phyloP scores from a whole-genome alignment of 1,284 basidiomycete genomes.

The Malassezia equina region DNA sequence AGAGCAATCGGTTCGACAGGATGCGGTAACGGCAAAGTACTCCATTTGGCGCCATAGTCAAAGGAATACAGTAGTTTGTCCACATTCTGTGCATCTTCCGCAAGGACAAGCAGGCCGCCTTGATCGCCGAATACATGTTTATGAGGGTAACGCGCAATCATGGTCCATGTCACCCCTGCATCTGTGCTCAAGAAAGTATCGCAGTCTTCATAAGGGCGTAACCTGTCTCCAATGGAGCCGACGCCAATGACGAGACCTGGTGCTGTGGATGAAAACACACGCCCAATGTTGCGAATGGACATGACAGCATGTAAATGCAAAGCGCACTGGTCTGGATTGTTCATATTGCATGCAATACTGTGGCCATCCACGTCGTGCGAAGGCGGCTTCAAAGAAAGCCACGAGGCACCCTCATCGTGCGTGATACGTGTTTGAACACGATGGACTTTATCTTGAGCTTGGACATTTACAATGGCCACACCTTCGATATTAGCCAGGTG shows the following conservation, averaged over 20 bases:
- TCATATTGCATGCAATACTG: slow-evolving; percentile 57
- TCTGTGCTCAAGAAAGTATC: slow-evolving; percentile 88
- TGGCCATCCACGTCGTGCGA: slow-evolving; percentile 57
- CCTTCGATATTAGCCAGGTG: slow-evolving; percentile 83
- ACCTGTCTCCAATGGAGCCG: slow-evolving; percentile 65
- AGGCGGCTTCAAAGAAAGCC: slow-evolving; percentile 64
- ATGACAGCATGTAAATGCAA: slow-evolving; percentile 87
- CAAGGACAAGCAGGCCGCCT: slow-evolving; percentile 69
- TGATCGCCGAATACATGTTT: slow-evolving; percentile 93
- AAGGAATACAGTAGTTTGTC: slow-evolving; percentile 70
- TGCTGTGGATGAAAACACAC: slow-evolving; percentile 83
- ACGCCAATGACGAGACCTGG: slow-evolving; percentile 92
- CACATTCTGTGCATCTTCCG: slow-evolving; percentile 68
- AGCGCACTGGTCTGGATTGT: slow-evolving; percentile 59
- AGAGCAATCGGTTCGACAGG: slow-evolving; percentile 67
- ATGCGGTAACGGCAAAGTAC: slow-evolving; percentile 61
- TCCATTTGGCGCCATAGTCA: slow-evolving; percentile 74
- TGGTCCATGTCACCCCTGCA: slow-evolving; percentile 74
- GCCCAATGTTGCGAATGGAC: slow-evolving; percentile 78
- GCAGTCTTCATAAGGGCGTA: slow-evolving; percentile 72
- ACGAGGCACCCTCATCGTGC: slow-evolving; percentile 79
- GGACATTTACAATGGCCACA: slow-evolving; percentile 76
- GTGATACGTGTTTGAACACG: slow-evolving; percentile 59
- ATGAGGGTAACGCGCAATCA: slow-evolving; percentile 67
- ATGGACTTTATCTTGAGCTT: slow-evolving; percentile 66